Base-by-base conservation (phyloP, 129 eudicot species). In the Centella asiatica region DNA sequence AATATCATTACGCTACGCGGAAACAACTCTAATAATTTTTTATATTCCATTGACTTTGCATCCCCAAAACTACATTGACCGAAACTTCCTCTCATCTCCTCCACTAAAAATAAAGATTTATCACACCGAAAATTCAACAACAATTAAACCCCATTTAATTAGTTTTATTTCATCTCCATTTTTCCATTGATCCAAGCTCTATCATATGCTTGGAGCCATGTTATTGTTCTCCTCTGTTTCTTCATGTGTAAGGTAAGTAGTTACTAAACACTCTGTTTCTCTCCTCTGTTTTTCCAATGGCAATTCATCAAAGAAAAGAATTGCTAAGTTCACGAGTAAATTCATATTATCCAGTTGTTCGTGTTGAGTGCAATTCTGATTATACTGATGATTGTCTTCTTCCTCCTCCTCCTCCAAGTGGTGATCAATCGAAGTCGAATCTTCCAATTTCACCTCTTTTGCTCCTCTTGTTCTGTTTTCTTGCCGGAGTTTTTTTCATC, bases 391-490 rank as follows among this genome's bases (percentile, higher is more conserved):
- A 9, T 64, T 26, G 22, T 4, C 52, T 11, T 2, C 64, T 46
- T 7, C 76, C 44, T 9, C 68, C 49, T 4, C 17, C 19, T 3
- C 42, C 53, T 22, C 71, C 6, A 13, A 27, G 42, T 4, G 63
- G 24, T 29, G 26, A n/a, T 32, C 42, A 7, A 31, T 57, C 45
- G 1, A 34, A 37, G 12, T 20, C 63, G 34, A 57, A 33, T 57
- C 46, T 57, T 1, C 37, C 71, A 10, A 13, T 80, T 29, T 76
- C 95, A 2, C 79, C 74, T 0, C 32, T 45, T 33, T 32, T 80
- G 32, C 64, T 83, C 71, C 15, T 72, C 33, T 58, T 79, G 67
- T 71, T 87, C 4, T 71, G 85, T 50, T 40, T 73, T 54, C 69
- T 87, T 17, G 78, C 78, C 1, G 59, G 39, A 49, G 56, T 70